These are phyloP conservation scores for Schizophyllum commune DNA, from an alignment of 1,284 basidiomycete genomes.

Conservation along the genomic window DNA sequence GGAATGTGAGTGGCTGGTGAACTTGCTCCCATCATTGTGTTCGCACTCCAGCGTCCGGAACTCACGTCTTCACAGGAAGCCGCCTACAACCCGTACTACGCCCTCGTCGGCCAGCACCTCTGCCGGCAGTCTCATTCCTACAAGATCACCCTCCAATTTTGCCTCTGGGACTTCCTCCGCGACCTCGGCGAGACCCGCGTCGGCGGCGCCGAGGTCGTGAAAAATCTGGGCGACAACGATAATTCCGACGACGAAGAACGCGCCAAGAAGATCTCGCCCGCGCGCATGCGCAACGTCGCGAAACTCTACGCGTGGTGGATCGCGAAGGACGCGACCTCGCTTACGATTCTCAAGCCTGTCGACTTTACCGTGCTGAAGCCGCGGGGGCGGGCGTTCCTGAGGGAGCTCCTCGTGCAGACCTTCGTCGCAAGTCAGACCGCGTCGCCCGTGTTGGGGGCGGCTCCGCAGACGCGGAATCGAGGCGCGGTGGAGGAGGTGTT, in stretches of 20 bases:
- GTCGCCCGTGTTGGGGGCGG: slow-evolving; percentile 45
- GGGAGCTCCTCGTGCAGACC: slow-evolving; percentile 57
- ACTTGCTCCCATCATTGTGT: not conserved
- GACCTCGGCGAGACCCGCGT: slow-evolving; percentile 82
- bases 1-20: slow-evolving; percentile 53
- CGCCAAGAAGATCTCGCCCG: slow-evolving; percentile 51
- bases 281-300: slow-evolving; percentile 53
- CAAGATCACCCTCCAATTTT: slow-evolving; percentile 92
- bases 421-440: slow-evolving; percentile 68
- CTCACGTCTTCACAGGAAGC: no score
- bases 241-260: slow-evolving; percentile 31
- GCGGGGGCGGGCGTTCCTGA: slow-evolving; percentile 59
- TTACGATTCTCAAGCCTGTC: slow-evolving; percentile 85
- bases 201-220: slow-evolving; percentile 75
- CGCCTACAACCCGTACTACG: slow-evolving; percentile 93
- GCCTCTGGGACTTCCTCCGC: slow-evolving; percentile 94
- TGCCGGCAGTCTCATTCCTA: slow-evolving; percentile 73
- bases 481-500: slow-evolving; percentile 67
- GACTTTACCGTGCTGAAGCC: slow-evolving; percentile 73
- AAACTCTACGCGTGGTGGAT: slow-evolving; percentile 79
- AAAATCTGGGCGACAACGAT: slow-evolving; percentile 39
- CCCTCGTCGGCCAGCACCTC: slow-evolving; percentile 75
- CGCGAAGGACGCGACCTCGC: slow-evolving; percentile 61
- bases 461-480: slow-evolving; percentile 36
- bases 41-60: no score